phyloP scores from a whole-genome alignment of 2,329 filamentous ascomycete genomes.

The Claviceps pazoutovae region DNA sequence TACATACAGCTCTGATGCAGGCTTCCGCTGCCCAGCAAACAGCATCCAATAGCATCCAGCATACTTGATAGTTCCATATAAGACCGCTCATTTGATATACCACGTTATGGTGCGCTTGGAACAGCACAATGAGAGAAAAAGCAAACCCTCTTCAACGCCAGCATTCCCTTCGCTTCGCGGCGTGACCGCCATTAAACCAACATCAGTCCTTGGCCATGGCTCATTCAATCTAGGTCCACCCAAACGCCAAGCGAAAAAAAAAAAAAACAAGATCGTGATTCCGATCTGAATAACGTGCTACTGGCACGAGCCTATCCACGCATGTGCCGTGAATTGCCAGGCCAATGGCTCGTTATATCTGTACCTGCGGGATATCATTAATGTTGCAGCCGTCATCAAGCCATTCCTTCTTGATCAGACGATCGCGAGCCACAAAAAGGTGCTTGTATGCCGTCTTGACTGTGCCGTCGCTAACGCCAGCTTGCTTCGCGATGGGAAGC shows the following conservation, averaged over 20 bases:
- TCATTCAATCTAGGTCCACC: background rate
- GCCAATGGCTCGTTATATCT: slow-evolving; percentile 12
- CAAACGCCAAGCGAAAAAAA: background rate
- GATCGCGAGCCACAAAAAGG: slow-evolving; percentile 60
- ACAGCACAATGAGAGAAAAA: background rate
- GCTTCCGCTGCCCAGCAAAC: background rate
- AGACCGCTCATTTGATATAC: background rate
- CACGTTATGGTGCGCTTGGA: background rate
- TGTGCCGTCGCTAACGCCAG: slow-evolving; percentile 88
- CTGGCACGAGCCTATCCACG: too few species aligned
- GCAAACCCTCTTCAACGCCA: background rate
- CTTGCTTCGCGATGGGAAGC: slow-evolving; percentile 75
- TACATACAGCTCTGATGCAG: background rate
- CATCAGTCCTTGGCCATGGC: background rate
- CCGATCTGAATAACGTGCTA: too few species aligned
- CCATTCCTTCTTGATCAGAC: slow-evolving; percentile 64
- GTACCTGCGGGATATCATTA: slow-evolving; percentile 48
- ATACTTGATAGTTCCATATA: background rate
- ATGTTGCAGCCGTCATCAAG: slow-evolving; percentile 58
- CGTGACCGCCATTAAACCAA: background rate
- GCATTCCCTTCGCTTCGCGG: background rate
- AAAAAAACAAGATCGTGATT: background rate
- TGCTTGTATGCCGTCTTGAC: slow-evolving; percentile 93
- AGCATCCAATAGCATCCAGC: background rate
- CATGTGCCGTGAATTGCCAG: too few species aligned